A percentile compares a stretch with the other conserved stretches of the same genome.
These are phyloP conservation scores for Pythium scleroteichum DNA, from an alignment of 352 stramenopile genomes.

Conservation along the genomic window DNA sequence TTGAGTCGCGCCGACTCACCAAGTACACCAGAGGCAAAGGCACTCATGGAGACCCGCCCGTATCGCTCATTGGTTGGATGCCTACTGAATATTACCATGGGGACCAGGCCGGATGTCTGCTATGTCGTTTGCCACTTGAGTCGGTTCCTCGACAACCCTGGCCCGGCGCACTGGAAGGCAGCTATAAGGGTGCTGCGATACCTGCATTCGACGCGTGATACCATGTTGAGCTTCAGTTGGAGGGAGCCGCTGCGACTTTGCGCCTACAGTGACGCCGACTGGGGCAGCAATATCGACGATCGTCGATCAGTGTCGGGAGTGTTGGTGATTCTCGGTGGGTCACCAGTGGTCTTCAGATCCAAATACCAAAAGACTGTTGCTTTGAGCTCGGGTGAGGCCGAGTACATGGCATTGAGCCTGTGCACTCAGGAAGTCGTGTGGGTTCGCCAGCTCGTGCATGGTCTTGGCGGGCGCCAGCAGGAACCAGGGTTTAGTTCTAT, in stretches of 20 bases:
- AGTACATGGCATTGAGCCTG: too few relatives aligned
- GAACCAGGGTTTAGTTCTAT: too few relatives aligned
- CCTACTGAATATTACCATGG: slow-evolving; percentile 2
- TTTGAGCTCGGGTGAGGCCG: too few relatives aligned
- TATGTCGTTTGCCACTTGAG: slow-evolving; percentile 13
- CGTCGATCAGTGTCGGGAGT: too few relatives aligned
- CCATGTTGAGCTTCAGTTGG: not conserved
- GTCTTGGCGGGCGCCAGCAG: too few relatives aligned
- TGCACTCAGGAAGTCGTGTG: too few relatives aligned
- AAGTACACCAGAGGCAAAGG: not conserved
- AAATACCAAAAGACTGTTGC: too few relatives aligned
- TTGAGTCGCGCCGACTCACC: not conserved
- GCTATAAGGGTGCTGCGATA: slow-evolving; percentile 9
- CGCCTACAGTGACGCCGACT: not conserved
- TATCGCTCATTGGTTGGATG: slow-evolving; percentile 11
- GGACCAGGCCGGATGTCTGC: slow-evolving; percentile 8
- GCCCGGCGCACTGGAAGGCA: slow-evolving; percentile 15
- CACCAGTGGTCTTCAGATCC: too few relatives aligned
- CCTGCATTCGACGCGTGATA: not conserved
- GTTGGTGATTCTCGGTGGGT: too few relatives aligned
- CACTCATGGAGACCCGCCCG: not conserved
- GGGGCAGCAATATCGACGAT: too few relatives aligned
- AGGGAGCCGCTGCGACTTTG: not conserved
- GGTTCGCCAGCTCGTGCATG: too few relatives aligned
- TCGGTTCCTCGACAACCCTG: slow-evolving; percentile 22